Conservation (phyloP, 176 grass and related monocot species). For the Oryza glumipatula region DNA sequence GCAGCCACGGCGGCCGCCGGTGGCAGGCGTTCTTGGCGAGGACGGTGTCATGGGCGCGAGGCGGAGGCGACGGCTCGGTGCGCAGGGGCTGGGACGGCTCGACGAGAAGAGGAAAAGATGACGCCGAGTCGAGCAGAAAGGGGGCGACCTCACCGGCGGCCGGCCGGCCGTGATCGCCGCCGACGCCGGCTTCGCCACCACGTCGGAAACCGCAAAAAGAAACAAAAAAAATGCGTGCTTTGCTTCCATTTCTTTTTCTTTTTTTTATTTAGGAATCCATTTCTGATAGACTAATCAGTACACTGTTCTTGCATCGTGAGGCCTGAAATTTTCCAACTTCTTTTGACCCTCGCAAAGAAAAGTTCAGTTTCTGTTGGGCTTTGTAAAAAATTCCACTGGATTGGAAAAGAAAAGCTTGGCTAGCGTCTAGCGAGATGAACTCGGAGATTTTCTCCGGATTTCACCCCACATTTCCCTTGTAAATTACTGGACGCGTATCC, state of each 20-base stretch:
- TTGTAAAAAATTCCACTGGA: background rate
- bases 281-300: background rate
- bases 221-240: background rate
- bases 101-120: conserved; percentile 39
- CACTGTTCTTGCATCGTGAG: background rate
- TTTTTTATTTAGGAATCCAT: conserved; percentile 15
- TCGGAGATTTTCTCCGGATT: background rate
- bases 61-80: conserved; percentile 48
- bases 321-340: background rate
- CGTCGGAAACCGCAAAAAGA: conserved; percentile 8
- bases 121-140: conserved; percentile 49
- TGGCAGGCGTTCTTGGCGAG: conserved; percentile 55
- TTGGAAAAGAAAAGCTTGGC: background rate
- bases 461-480: background rate
- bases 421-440: background rate
- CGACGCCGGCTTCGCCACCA: background rate
- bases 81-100: conserved; percentile 54
- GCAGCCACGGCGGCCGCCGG: conserved; percentile 59
- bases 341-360: background rate
- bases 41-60: conserved; percentile 59
- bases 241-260: background rate
- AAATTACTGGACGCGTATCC: background rate
- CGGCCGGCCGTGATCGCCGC: conserved; percentile 13
- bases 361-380: background rate
- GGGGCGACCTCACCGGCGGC: conserved; percentile 11